A percentile compares a stretch with the other conserved stretches of the same genome.
Evolutionary conservation across 129 eudicot species (phyloP).

Genomic region (Arctium lappa): DNA sequence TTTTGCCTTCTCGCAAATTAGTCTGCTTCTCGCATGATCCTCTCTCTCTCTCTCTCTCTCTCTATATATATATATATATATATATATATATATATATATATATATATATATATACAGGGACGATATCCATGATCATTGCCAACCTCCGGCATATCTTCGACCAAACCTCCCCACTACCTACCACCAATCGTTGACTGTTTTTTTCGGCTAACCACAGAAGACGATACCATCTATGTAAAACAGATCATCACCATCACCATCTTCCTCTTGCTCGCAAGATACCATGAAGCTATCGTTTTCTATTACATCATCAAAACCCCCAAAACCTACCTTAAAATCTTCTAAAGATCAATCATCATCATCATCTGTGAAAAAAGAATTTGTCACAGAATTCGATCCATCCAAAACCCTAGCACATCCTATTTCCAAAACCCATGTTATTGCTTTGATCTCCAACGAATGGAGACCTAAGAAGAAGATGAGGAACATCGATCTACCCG

Average conservation of each 20-base stretch:
- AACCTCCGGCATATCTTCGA: no score
- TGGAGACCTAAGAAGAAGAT: slow-evolving; percentile 51
- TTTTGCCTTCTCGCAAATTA: no score
- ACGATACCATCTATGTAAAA: no score
- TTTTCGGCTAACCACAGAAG: no score
- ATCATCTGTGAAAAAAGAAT: slow-evolving; percentile 24
- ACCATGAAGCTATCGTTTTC: slow-evolving; percentile 57
- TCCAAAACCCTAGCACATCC: slow-evolving; percentile 37
- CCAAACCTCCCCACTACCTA: no score
- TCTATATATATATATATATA: no score
- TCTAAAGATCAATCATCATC: slow-evolving; percentile 5
- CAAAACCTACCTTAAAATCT: slow-evolving; percentile 36
- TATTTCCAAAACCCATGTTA: slow-evolving; percentile 33
- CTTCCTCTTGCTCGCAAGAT: not conserved
- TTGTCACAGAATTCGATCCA: slow-evolving; percentile 57
- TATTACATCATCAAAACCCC: slow-evolving; percentile 42
- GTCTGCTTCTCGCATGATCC: no score
- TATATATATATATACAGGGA: no score
- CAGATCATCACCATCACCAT: not conserved
- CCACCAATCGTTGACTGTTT: no score
- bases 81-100: no score
- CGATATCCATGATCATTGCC: no score
- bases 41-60: no score
- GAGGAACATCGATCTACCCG: slow-evolving; percentile 8
- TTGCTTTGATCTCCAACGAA: slow-evolving; percentile 64